Evolutionary conservation across 139 green algal genomes (phyloP).

Genomic region (Asterochloris sp.): DNA sequence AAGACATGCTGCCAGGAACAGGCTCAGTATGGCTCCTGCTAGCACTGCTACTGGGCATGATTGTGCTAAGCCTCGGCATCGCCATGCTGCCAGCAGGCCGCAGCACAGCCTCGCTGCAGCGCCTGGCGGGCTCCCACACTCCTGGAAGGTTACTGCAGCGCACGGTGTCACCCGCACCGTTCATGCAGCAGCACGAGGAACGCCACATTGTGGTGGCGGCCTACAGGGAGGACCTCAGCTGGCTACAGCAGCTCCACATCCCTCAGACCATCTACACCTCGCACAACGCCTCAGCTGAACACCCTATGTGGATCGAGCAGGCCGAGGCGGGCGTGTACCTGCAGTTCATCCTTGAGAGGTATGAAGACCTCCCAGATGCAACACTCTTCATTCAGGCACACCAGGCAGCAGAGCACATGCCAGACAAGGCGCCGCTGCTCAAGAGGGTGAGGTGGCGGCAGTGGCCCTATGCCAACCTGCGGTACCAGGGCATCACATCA

Average conservation of each 20-base stretch:
- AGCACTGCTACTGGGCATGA: too few relatives aligned
- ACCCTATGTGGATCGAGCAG: slow-evolving; percentile 1
- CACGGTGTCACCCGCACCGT: too few relatives aligned
- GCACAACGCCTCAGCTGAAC: slow-evolving; percentile 8
- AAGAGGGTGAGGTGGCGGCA: slow-evolving; percentile 7
- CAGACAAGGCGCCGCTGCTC: slow-evolving; percentile 12
- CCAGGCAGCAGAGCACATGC: slow-evolving; percentile 13
- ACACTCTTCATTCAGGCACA: slow-evolving; percentile 20
- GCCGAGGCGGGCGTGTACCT: slow-evolving; percentile 17
- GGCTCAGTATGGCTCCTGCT: too few relatives aligned
- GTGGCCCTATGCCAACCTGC: slow-evolving; percentile 12
- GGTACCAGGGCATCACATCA: slow-evolving; percentile 10
- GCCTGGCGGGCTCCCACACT: too few relatives aligned
- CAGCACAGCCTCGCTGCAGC: too few relatives aligned
- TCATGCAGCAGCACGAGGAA: too few relatives aligned
- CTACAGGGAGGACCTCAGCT: slow-evolving; percentile 4
- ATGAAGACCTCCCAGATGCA: slow-evolving; percentile 17
- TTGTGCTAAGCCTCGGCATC: too few relatives aligned
- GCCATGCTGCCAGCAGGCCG: too few relatives aligned
- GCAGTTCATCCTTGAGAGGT: slow-evolving; percentile 26
- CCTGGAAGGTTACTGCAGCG: too few relatives aligned
- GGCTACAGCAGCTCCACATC: background rate
- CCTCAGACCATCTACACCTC: slow-evolving; percentile 1
- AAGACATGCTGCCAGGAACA: too few relatives aligned
- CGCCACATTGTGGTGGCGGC: background rate